Conservation (phyloP, 1,139 yeast species). For the Protomyces lactucae-debilis region DNA sequence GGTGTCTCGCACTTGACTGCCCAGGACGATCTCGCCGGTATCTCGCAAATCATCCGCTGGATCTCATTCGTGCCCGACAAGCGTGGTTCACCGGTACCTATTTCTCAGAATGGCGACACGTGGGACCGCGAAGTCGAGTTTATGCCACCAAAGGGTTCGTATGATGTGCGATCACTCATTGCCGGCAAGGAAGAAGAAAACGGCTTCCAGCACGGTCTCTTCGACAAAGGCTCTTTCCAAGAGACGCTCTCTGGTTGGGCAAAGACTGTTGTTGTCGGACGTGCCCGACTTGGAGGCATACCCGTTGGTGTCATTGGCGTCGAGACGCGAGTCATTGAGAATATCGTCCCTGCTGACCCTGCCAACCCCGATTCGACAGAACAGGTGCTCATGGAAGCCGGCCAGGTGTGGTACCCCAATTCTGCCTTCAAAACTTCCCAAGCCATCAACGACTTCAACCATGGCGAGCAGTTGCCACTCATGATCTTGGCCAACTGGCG, state of each 20-base stretch:
- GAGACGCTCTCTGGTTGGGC: conserved; percentile 99
- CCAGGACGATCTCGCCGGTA: conserved; percentile 91
- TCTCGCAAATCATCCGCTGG: conserved; percentile 91
- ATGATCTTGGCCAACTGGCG: conserved; percentile 99
- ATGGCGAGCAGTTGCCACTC: conserved; percentile 95
- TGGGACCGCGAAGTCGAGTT: conserved; percentile 94
- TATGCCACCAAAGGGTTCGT: conserved; percentile 68
- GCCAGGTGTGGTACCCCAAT: conserved; percentile 99
- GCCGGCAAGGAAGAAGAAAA: conserved; percentile 67
- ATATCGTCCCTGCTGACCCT: conserved; percentile 92
- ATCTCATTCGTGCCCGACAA: conserved; percentile 91
- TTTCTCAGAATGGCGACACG: conserved; percentile 64
- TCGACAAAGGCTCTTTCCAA: conserved; percentile 87
- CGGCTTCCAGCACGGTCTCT: conserved; percentile 74
- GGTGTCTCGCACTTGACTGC: conserved; percentile 98
- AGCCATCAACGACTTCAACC: conserved; percentile 93
- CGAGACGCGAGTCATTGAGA: conserved; percentile 84
- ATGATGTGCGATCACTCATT: conserved; percentile 94
- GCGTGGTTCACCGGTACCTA: conserved; percentile 87
- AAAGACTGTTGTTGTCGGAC: conserved; percentile 94
- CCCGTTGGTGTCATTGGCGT: conserved; percentile 98
- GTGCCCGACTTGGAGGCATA: conserved; percentile 97
- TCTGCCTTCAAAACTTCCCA: conserved; percentile 98
- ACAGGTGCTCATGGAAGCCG: conserved; percentile 84
- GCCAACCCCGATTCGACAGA: conserved; percentile 95